Percentiles rank a stretch among this genome's conserved stretches.
These are phyloP conservation scores for Conticribra weissflogii DNA, from an alignment of 108 stramenopile species.

Conservation along the genomic window DNA sequence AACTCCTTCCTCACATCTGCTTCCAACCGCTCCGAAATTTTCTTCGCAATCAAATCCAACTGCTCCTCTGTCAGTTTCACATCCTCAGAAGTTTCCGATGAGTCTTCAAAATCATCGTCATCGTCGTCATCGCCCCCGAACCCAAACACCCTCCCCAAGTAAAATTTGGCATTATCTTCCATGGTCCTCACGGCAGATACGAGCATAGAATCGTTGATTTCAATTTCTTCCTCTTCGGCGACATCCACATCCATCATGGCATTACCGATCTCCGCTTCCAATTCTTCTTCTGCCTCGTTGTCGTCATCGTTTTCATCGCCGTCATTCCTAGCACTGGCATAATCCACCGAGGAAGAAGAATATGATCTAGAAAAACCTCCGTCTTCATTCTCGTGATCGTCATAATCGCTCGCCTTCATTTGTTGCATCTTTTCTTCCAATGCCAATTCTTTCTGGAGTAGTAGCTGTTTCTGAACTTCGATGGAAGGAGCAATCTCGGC, in stretches of 20 bases:
- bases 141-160: constrained; percentile 42
- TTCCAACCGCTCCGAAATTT: constrained; percentile 47
- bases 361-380: too few relatives aligned
- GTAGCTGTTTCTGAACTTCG: constrained; percentile 15
- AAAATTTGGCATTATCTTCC: constrained; percentile 42
- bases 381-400: too few relatives aligned
- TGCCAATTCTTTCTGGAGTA: constrained; percentile 8
- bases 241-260: constrained; percentile 36
- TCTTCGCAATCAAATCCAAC: constrained; percentile 35
- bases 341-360: not conserved
- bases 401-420: not conserved
- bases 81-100: constrained; percentile 26
- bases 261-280: constrained; percentile 29
- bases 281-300: constrained; percentile 19
- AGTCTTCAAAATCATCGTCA: constrained; percentile 26
- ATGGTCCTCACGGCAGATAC: constrained; percentile 37
- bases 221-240: constrained; percentile 48
- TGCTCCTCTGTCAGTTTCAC: constrained; percentile 31
- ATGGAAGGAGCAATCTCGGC: constrained; percentile 21
- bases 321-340: constrained; percentile 1
- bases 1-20: constrained; percentile 43
- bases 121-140: constrained; percentile 24
- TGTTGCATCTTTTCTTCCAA: constrained; percentile 20
- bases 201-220: constrained; percentile 44
- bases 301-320: constrained; percentile 5